phyloP scores from a whole-genome alignment of 805 yeast species.

The Blastobotrys attinorum region DNA sequence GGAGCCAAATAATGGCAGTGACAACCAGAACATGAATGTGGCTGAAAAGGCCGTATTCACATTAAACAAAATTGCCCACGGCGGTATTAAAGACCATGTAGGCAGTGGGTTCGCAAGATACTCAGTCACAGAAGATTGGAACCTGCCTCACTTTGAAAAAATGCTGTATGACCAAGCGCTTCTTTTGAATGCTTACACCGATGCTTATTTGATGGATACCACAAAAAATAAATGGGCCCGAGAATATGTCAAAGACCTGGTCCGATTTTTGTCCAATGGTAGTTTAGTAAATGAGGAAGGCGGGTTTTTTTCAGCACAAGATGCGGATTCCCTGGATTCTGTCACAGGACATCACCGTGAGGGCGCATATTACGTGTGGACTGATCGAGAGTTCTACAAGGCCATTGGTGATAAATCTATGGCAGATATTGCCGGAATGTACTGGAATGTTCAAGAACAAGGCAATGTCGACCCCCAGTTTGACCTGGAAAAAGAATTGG shows the following conservation, averaged over 20 bases:
- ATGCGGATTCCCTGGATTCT: constrained; percentile 26
- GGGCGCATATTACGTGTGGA: constrained; percentile 32
- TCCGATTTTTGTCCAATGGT: constrained; percentile 20
- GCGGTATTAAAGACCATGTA: constrained; percentile 33
- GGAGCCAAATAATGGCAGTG: neutral
- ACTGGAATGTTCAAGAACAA: constrained; percentile 28
- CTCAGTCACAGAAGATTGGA: constrained; percentile 34
- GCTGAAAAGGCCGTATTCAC: constrained; percentile 22
- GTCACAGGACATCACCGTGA: constrained; percentile 21
- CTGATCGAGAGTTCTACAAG: constrained; percentile 25
- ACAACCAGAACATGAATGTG: no score
- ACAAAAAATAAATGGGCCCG: constrained; percentile 15
- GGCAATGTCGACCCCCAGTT: constrained; percentile 31
- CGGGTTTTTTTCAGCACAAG: constrained; percentile 28
- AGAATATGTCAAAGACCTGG: constrained; percentile 19
- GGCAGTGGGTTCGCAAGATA: constrained; percentile 32
- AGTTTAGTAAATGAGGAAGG: constrained; percentile 19
- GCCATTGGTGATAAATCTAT: constrained; percentile 15
- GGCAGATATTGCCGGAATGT: constrained; percentile 29
- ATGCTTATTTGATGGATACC: constrained; percentile 19
- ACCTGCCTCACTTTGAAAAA: constrained; percentile 34
- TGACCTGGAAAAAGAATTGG: constrained; percentile 27
- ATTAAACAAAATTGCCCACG: constrained; percentile 24
- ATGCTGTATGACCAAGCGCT: constrained; percentile 32
- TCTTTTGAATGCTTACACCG: constrained; percentile 27